Evolutionary conservation across 345 rosid genomes (phyloP), one percentile per base, ranked within the genome.

Genomic region (Gossypium longicalyx): DNA sequence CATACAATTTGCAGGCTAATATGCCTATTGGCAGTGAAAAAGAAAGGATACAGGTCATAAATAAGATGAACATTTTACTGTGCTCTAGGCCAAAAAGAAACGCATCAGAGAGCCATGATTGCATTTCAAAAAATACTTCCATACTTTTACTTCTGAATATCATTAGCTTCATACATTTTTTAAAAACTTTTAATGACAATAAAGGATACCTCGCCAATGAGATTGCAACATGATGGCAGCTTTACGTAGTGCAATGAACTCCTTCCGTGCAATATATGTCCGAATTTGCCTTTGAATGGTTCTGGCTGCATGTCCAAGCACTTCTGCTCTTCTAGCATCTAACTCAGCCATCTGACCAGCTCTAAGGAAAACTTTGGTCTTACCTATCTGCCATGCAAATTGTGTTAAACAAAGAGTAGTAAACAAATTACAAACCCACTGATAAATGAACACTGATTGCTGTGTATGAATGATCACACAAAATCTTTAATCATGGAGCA

Each of bases 291-390:
- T 90, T 86, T 95, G 99, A 75, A 95, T 87, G 82, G 81, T 90
- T 87, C 88, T 90, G 67, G 99, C 99, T 9, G 99, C 99, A 89
- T 87, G 87, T 74, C 99, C 98, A 58, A 95, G 97, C 72, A 95
- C 94, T 87, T 89, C 97, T 68, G 99, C 92, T 83, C 99, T 90
- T 85, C 99, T 90, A 67, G 99, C 88, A 85, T 95, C 99, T 82
- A 95, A 82, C 81, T 93, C 97, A 74, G 99, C 99, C 99, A 95
- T 95, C 86, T 95, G 99, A 77, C 99, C 99, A 70, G 99, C 99
- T 85, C 99, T 88, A 23, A 95, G 90, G 86, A 95, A 95, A 66
- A 95, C 91, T 81, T 95, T 93, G 47, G 85, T 82, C 87, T 93
- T 95, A 59, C 99, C 99, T 81, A 95, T 79, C 99, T 95, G 89